Base-by-base conservation (phyloP, 2,329 filamentous ascomycete genomes). In the Lecanoromycetidae sp. region DNA sequence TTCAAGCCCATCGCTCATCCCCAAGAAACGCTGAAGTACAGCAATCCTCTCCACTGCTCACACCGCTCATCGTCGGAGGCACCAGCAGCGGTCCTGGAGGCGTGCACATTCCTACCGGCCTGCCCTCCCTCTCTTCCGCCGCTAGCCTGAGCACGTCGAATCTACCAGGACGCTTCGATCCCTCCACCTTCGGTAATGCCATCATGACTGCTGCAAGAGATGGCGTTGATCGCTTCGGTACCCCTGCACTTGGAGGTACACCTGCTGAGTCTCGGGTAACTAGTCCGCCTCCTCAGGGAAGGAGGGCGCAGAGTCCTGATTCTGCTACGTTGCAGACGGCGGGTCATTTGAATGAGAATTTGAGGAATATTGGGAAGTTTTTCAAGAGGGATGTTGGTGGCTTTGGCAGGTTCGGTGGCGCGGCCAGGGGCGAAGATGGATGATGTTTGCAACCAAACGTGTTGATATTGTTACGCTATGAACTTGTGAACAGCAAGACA, bases 301-400 rank as follows among this genome's bases (percentile, higher is more conserved):
- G 51, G 53, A 39, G 33, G 52, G 57, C 46, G 54, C 60, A 44
- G 54, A 44, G 37, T 43, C 49, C 35, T 19, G 39, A 52, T 17
- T 10, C 32, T 22, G 49, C 46, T 55, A 70, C 59, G 30, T 66
- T 71, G 46, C 71, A 77, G n/a, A n/a, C n/a, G 46, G 79, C 82
- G 57, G 77, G 76, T 6, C 86, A 83, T 44, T 76, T 95, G 54
- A 94, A 95, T 61, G 88, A 94, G 65, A 95, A 95, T 64, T 63
- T 96, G 65, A 88, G 87, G 68, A 94, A 87, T 62, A 85, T 98
- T 66, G 90, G 90, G 20, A 95, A 94, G 66, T 95, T 96, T 67
- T 96, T 96, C 70, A 80, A 83, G 53, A 72, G 90, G 53, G 90
- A 95, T 68, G 80, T 90, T 53, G 84, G 84, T 25, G 78, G 80